Conservation (phyloP, 106 monocot species). For the Amphibolis antarctica region DNA sequence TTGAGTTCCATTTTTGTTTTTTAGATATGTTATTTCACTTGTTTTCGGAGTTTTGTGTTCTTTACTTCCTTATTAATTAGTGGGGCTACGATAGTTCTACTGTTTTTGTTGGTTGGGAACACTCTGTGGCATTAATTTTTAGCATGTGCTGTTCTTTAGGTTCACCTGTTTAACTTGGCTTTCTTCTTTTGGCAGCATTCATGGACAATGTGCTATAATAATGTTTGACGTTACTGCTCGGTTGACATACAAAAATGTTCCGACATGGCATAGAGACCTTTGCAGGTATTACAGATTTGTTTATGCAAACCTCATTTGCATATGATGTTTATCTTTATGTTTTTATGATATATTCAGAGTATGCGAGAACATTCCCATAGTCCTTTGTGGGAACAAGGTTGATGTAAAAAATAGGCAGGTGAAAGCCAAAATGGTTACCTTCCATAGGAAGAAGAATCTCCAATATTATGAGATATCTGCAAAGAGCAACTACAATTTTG, state of each 20-base stretch:
- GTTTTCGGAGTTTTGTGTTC: too few species aligned
- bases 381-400: conserved; percentile 84
- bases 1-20: too few species aligned
- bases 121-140: too few species aligned
- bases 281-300: conserved; percentile 66
- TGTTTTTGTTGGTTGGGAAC: too few species aligned
- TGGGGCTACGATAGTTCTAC: too few species aligned
- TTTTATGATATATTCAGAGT: conserved; percentile 28
- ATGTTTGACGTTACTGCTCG: conserved; percentile 68
- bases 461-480: conserved; percentile 93
- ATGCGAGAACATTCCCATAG: conserved; percentile 77
- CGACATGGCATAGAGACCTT: conserved; percentile 76
- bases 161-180: too few species aligned
- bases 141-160: too few species aligned
- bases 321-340: background rate
- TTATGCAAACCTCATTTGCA: too few species aligned
- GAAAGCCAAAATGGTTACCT: conserved; percentile 81
- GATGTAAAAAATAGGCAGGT: conserved; percentile 94
- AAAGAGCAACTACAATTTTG: conserved; percentile 92
- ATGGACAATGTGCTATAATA: conserved; percentile 64
- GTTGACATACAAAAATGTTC: conserved; percentile 60
- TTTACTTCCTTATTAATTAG: too few species aligned
- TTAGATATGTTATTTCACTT: too few species aligned
- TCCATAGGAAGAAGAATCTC: conserved; percentile 83
- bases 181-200: conserved; percentile 29